Percentiles rank a stretch among this genome's conserved stretches.
Conservation (phyloP, 2,329 filamentous ascomycete species). For the Orbilia brochopaga region DNA sequence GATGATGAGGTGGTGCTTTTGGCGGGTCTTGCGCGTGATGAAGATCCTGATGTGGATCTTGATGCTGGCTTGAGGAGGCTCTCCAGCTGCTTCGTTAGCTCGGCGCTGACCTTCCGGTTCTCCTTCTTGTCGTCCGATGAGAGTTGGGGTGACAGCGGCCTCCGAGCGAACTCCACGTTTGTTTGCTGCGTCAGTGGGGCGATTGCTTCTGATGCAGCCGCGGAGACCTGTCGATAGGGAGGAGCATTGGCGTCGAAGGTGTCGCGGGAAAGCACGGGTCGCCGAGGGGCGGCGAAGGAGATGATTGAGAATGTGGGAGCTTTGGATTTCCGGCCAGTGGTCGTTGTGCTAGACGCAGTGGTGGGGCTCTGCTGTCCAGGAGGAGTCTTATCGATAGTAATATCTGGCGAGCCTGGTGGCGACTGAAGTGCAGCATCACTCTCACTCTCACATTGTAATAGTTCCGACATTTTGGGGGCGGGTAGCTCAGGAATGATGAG, state of each 20-base stretch:
- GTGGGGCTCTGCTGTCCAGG: constrained; percentile 51
- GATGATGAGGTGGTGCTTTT: background rate
- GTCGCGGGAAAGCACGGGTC: constrained; percentile 7
- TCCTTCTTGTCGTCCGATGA: constrained; percentile 17
- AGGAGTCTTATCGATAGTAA: constrained; percentile 51
- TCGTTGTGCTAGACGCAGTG: background rate
- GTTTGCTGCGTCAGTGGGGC: constrained; percentile 1
- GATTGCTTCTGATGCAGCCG: constrained; percentile 4
- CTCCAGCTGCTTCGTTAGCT: constrained; percentile 24
- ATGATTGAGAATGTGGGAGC: constrained; percentile 22
- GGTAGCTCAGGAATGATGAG: background rate
- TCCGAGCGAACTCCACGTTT: background rate
- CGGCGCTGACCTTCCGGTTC: constrained; percentile 25
- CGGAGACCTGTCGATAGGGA: constrained; percentile 12
- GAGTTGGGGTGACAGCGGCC: background rate
- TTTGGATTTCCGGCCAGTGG: constrained; percentile 7
- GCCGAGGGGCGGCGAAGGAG: constrained; percentile 15
- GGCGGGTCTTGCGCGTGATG: background rate
- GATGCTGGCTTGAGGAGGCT: constrained; percentile 12
- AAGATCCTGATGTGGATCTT: constrained; percentile 4
- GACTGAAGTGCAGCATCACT: background rate
- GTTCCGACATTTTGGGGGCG: constrained; percentile 16
- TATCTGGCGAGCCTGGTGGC: background rate
- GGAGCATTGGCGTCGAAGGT: constrained; percentile 9
- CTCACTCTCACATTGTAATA: background rate